Evolutionary conservation across 2,329 filamentous ascomycete genomes (phyloP), one percentile per base, ranked within the genome.

Genomic region (Helicocarpus griseus): DNA sequence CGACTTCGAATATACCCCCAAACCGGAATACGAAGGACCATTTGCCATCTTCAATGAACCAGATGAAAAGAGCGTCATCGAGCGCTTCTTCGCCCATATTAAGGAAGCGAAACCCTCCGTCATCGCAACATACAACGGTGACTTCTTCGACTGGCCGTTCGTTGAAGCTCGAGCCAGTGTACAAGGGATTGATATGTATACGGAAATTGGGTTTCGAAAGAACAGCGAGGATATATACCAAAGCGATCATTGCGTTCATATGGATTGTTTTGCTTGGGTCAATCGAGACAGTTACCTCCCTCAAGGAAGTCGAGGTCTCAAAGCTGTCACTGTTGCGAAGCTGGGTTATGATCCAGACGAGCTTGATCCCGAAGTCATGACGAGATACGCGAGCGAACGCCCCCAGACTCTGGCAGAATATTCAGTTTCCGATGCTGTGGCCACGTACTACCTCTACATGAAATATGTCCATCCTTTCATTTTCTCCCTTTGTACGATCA

Each of bases 401-500:
- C 93, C 93, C 0, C 93, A 98, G 66, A 95, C 89, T 0, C 76
- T 98, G 48, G 91, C 93, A 7, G 93, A 98, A 64, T 98, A 98
- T 71, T 98, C 94, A 0, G 93, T 98, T 41, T 98, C 94, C 62
- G 94, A 98, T 77, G 94, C 94, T 8, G 93, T 98, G 48, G 93
- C 93, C 21, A 98, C 93, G 0, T 98, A 98, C 67, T 98, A 98
- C 65, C 75, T 98, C 56, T 98, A 98, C 77, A 98, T 98, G 94
- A 98, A 98, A 84, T 98, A 98, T 68, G 88, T 98, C n/a, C 93
- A 98, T 67, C 93, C 93, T 3, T 98, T 98, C 74, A 93, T 98
- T 67, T 98, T 98, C 77, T 97, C 94, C 1, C 76, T 98, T 0
- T 98, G 93, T 71, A 98, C 90, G 1, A 96, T 98, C 72, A 77